A percentile compares a stretch with the other conserved stretches of the same genome.
phyloP scores from a whole-genome alignment of 2,329 filamentous ascomycete species.

The Paecilomyces sp. region DNA sequence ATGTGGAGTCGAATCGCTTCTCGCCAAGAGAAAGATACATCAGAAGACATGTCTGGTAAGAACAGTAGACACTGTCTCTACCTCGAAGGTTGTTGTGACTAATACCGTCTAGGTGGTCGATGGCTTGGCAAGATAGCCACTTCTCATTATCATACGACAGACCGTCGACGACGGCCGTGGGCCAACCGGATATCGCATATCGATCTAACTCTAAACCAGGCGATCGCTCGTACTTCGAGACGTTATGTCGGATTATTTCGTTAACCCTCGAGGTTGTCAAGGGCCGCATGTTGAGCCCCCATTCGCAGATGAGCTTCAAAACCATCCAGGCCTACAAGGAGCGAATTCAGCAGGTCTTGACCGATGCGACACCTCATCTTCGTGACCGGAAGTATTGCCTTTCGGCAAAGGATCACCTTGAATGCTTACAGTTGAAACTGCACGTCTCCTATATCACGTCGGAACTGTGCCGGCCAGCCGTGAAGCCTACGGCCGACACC shows the following conservation, averaged over 20 bases:
- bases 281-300: conserved; percentile 48
- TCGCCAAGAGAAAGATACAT: conserved; percentile 42
- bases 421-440: conserved; percentile 54
- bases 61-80: neutral
- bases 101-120: conserved; percentile 45
- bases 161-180: conserved; percentile 48
- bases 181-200: conserved; percentile 45
- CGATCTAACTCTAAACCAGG: conserved; percentile 41
- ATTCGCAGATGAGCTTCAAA: conserved; percentile 46
- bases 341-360: conserved; percentile 50
- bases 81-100: neutral
- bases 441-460: conserved; percentile 57
- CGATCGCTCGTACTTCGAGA: conserved; percentile 50
- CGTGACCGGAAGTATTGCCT: conserved; percentile 44
- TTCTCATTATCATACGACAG: conserved; percentile 58
- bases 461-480: conserved; percentile 54
- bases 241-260: conserved; percentile 49
- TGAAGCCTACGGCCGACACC: conserved; percentile 45
- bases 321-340: conserved; percentile 52
- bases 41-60: conserved; percentile 38
- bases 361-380: conserved; percentile 51
- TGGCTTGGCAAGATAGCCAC: conserved; percentile 59
- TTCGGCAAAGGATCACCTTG: conserved; percentile 44
- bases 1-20: conserved; percentile 50
- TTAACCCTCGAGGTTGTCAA: conserved; percentile 52